phyloP scores from a whole-genome alignment of 768 basidiomycete species.

The Pleurotus eryngii region DNA sequence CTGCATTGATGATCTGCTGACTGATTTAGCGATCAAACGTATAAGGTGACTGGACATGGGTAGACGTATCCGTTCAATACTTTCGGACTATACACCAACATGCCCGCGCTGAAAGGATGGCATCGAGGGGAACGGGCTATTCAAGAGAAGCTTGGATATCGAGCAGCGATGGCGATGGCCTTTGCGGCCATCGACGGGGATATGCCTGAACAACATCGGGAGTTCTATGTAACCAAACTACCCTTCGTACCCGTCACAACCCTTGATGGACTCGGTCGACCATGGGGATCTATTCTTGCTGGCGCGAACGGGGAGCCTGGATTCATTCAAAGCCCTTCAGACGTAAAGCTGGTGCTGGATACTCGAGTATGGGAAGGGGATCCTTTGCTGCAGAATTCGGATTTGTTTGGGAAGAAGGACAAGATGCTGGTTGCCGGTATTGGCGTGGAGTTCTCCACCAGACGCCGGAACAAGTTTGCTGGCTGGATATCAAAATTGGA shows the following conservation, averaged over 20 bases:
- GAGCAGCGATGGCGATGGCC: slow-evolving; percentile 18
- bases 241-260: slow-evolving; percentile 29
- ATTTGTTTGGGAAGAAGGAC: slow-evolving; percentile 14
- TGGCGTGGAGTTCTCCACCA: slow-evolving; percentile 54
- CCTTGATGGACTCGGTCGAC: slow-evolving; percentile 25
- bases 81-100: neutral
- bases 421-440: slow-evolving; percentile 49
- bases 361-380: slow-evolving; percentile 35
- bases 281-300: slow-evolving; percentile 30
- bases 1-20: slow-evolving; percentile 1
- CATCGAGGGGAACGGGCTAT: slow-evolving; percentile 25
- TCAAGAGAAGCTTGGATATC: slow-evolving; percentile 21
- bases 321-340: slow-evolving; percentile 24
- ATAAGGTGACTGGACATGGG: neutral
- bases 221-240: slow-evolving; percentile 25
- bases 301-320: slow-evolving; percentile 20
- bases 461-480: slow-evolving; percentile 62
- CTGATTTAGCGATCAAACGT: slow-evolving; percentile 1
- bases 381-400: slow-evolving; percentile 41
- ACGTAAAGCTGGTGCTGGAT: slow-evolving; percentile 17
- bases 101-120: slow-evolving; percentile 17
- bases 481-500: slow-evolving; percentile 37
- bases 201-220: slow-evolving; percentile 27
- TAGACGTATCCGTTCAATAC: neutral
- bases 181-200: slow-evolving; percentile 19